These are phyloP conservation scores for Eucalyptus curtisii DNA, from an alignment of 345 rosid genomes.

Conservation along the genomic window DNA sequence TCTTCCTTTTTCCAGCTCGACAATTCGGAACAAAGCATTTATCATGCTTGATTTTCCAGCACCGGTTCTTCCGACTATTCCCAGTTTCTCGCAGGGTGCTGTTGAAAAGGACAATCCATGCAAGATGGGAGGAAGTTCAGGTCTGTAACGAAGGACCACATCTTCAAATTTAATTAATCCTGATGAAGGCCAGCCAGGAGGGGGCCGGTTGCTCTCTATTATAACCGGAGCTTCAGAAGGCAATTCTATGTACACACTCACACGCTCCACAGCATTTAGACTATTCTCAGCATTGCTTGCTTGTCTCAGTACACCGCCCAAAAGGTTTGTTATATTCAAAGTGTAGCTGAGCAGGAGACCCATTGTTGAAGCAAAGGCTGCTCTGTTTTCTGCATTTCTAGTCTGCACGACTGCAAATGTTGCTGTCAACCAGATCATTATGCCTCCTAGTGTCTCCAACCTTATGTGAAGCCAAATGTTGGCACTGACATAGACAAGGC, in stretches of 20 bases:
- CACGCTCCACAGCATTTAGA: conserved; percentile 90
- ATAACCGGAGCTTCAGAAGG: conserved; percentile 74
- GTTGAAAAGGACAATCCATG: conserved; percentile 61
- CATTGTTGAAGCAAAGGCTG: conserved; percentile 75
- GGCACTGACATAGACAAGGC: conserved; percentile 61
- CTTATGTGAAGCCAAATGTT: conserved; percentile 88
- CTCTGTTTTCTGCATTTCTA: conserved; percentile 50
- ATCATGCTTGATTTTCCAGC: conserved; percentile 95
- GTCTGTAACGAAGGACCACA: conserved; percentile 73
- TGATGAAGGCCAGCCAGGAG: conserved; percentile 77
- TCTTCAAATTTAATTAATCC: conserved; percentile 76
- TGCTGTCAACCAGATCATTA: conserved; percentile 94
- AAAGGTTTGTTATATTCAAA: conserved; percentile 58
- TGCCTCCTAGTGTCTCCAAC: conserved; percentile 72
- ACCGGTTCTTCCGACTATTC: conserved; percentile 98
- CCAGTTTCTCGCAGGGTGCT: conserved; percentile 72
- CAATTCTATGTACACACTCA: conserved; percentile 72
- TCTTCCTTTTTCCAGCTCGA: conserved; percentile 78
- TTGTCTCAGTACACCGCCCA: conserved; percentile 75
- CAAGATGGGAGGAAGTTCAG: conserved; percentile 84
- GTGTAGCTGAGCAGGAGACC: conserved; percentile 94
- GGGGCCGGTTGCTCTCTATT: conserved; percentile 55
- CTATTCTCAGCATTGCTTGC: conserved; percentile 96
- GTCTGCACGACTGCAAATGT: conserved; percentile 85
- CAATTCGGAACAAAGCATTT: conserved; percentile 86